These are phyloP conservation scores for Geotrichum citri-aurantii DNA, from an alignment of 1,139 yeast species.

Conservation along the genomic window DNA sequence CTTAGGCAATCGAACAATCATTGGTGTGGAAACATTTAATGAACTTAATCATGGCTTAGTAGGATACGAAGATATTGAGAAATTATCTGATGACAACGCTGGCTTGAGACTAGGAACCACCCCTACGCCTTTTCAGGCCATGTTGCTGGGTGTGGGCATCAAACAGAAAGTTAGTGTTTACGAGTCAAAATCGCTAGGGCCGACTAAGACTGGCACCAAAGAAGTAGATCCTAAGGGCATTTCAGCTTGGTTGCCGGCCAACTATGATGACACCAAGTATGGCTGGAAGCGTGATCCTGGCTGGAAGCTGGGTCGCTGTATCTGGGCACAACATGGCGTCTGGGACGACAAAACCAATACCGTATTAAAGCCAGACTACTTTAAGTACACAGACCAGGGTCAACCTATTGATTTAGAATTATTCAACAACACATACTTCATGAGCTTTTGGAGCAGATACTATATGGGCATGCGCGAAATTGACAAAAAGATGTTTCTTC, in stretches of 20 bases:
- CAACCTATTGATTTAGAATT: constrained; percentile 42
- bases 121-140: constrained; percentile 32
- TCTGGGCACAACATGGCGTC: constrained; percentile 72
- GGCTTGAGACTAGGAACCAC: constrained; percentile 31
- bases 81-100: constrained; percentile 25
- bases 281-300: constrained; percentile 58
- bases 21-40: constrained; percentile 82
- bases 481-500: constrained; percentile 45
- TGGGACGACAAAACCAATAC: constrained; percentile 47
- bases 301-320: constrained; percentile 72
- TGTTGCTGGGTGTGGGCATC: constrained; percentile 62
- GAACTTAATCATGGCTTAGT: constrained; percentile 57
- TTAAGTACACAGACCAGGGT: constrained; percentile 36
- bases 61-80: constrained; percentile 28
- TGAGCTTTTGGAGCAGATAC: constrained; percentile 50
- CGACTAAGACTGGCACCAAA: constrained; percentile 30
- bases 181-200: constrained; percentile 63
- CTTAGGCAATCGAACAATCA: constrained; percentile 42
- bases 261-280: constrained; percentile 49
- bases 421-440: constrained; percentile 57
- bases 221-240: constrained; percentile 57
- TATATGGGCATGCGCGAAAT: constrained; percentile 34
- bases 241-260: constrained; percentile 56
- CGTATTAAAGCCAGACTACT: constrained; percentile 47
- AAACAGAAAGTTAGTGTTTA: constrained; percentile 61